A percentile compares a stretch with the other conserved stretches of the same genome.
phyloP scores from a whole-genome alignment of 805 yeast genomes.

The Metschnikowia drakensbergensis region DNA sequence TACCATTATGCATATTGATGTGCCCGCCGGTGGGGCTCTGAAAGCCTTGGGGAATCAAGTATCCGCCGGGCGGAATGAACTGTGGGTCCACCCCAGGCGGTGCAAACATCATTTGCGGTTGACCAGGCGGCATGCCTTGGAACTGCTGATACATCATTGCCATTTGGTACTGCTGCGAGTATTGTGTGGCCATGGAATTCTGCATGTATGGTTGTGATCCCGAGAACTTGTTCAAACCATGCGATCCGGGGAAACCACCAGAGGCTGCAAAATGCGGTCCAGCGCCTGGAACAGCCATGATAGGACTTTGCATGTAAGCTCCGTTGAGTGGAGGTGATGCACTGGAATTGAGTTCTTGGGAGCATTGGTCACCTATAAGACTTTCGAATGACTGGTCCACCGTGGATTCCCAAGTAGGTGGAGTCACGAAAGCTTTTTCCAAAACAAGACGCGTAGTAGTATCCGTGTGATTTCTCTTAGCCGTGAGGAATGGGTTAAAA shows the following conservation, averaged over 20 bases:
- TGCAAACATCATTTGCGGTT: slow-evolving; percentile 32
- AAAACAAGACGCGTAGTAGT: slow-evolving; percentile 28
- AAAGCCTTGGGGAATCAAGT: slow-evolving; percentile 30
- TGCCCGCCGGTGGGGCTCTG: slow-evolving; percentile 24
- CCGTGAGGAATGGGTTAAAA: slow-evolving; percentile 52
- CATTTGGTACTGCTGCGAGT: slow-evolving; percentile 35
- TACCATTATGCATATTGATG: slow-evolving; percentile 19
- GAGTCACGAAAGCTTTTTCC: slow-evolving; percentile 65
- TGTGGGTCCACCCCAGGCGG: slow-evolving; percentile 29
- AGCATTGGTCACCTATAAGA: slow-evolving; percentile 42
- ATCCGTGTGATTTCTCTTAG: slow-evolving; percentile 31
- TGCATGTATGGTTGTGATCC: slow-evolving; percentile 27
- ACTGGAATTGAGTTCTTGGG: slow-evolving; percentile 4
- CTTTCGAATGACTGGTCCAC: slow-evolving; percentile 53
- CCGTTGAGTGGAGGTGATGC: slow-evolving; percentile 16
- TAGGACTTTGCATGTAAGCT: slow-evolving; percentile 32
- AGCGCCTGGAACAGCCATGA: slow-evolving; percentile 19
- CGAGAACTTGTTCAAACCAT: slow-evolving; percentile 20
- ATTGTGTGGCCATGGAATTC: slow-evolving; percentile 28
- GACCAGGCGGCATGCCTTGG: slow-evolving; percentile 30
- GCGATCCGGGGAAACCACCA: slow-evolving; percentile 15
- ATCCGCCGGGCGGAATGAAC: slow-evolving; percentile 35
- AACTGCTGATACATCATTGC: slow-evolving; percentile 39
- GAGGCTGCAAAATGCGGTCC: slow-evolving; percentile 21
- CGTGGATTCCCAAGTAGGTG: slow-evolving; percentile 73